Base-by-base conservation (phyloP, 179 eudicot species). In the Nepenthes alata region DNA sequence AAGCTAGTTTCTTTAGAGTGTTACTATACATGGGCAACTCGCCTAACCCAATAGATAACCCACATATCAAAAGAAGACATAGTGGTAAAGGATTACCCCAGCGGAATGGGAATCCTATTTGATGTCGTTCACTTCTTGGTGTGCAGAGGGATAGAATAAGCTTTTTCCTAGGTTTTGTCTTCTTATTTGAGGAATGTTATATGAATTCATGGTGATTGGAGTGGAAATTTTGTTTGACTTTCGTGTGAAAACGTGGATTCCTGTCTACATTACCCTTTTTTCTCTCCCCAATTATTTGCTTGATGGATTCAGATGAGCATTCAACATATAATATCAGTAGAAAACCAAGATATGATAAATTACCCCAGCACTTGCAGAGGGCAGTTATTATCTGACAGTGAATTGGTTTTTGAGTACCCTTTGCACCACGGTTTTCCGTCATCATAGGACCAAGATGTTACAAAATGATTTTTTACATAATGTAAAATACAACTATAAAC, bases 11-110 rank as follows among this genome's bases (percentile, higher is more conserved):
- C 47, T 75, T 66, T 77, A 70, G 79, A 69, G 84, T 81, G 82
- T 83, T 74, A 85, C 69, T 80, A 83, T 72, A 79, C 79, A 73
- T 60, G 49, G 95, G 85, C 75, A 76, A 62, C 69, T 76, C 73
- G 76, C 82, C 85, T 73, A 72, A 61, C 75, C 72, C 60, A 66
- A 34, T 55, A 15, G 11, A 55, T 34, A 68, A 7, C 13, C 53
- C 41, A 65, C 68, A 63, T 68, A 70, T 53, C 47, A 45, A 59
- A 50, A 14, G 58, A 50, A 56, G 53, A 64, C 48, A 65, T 4
- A 58, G 67, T 54, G 50, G 55, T 51, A 58, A 83, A 70, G 84
- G 85, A 74, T 72, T 77, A 69, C 68, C 72, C 25, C 70, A 71
- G 53, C 64, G 76, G 80, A 68, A 59, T 78, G 77, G 87, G 53